These are phyloP conservation scores for Echium plantagineum DNA, from an alignment of 257 asterid genomes.

Conservation along the genomic window DNA sequence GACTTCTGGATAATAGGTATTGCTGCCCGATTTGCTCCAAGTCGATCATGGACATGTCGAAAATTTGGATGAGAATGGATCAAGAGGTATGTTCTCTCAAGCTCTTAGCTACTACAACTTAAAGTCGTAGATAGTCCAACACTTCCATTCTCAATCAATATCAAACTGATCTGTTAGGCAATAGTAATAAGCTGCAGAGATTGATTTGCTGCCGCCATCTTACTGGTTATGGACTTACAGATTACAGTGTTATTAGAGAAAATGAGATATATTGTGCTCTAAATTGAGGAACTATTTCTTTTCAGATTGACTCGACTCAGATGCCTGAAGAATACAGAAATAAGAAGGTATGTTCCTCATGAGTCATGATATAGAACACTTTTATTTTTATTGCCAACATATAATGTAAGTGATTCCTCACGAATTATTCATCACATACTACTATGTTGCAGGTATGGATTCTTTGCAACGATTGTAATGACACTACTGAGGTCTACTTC, in stretches of 20 bases:
- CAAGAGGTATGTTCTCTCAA: conserved; percentile 49
- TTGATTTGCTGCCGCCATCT: not conserved
- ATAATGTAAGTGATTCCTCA: too few relatives aligned
- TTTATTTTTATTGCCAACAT: not conserved
- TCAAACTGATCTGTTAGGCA: too few relatives aligned
- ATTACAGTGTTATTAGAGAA: not conserved
- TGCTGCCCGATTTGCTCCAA: conserved; percentile 94
- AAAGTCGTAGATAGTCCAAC: not conserved
- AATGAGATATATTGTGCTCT: not conserved
- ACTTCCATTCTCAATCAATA: too few relatives aligned
- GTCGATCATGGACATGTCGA: conserved; percentile 78
- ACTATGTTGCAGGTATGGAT: conserved; percentile 64
- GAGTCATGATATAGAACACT: not conserved
- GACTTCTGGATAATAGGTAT: conserved; percentile 29
- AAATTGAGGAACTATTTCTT: not conserved
- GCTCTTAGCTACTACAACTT: not conserved
- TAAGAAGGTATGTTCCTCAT: conserved; percentile 48
- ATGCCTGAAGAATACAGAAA: conserved; percentile 82
- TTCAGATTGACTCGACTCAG: conserved; percentile 68
- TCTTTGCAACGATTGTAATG: conserved; percentile 89
- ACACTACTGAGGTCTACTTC: conserved; percentile 80
- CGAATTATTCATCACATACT: not conserved
- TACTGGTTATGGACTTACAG: not conserved
- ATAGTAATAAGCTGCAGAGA: too few relatives aligned
- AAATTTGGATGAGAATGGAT: too few relatives aligned